phyloP scores from a whole-genome alignment of 2,329 filamentous ascomycete genomes.

The Aspergillus thermomutatus region DNA sequence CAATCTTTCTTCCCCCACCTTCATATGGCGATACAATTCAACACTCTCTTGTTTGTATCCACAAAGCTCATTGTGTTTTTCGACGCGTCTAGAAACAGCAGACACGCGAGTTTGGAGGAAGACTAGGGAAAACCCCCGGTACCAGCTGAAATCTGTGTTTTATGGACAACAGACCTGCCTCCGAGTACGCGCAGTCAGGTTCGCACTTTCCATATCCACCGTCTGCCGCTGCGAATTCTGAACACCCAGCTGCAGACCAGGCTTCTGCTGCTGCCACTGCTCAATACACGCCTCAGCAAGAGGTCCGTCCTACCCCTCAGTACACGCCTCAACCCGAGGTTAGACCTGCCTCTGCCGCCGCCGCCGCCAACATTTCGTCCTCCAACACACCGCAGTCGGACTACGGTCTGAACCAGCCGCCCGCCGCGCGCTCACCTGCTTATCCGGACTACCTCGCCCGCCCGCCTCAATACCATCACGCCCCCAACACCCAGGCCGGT shows the following conservation, averaged over 20 bases:
- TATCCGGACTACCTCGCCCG: constrained; percentile 87
- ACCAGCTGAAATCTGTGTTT: constrained; percentile 33
- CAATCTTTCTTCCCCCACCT: constrained; percentile 11
- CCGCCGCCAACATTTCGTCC: constrained; percentile 62
- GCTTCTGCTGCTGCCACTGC: constrained; percentile 68
- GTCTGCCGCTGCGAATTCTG: constrained; percentile 66
- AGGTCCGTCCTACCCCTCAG: constrained; percentile 51
- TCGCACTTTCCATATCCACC: constrained; percentile 62
- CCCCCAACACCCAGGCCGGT: constrained; percentile 66
- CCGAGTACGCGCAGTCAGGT: constrained; percentile 85
- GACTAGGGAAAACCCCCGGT: constrained; percentile 17
- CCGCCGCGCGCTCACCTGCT: constrained; percentile 72
- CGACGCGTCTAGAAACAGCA: constrained; percentile 31
- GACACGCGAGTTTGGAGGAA: constrained; percentile 24
- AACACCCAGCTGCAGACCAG: constrained; percentile 84
- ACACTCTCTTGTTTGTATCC: constrained; percentile 13
- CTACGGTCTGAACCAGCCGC: constrained; percentile 74
- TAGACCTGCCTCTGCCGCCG: constrained; percentile 45
- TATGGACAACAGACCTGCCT: constrained; percentile 61
- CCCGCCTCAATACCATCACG: constrained; percentile 67
- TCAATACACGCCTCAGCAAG: constrained; percentile 40
- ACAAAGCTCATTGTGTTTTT: constrained; percentile 28
- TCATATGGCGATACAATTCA: constrained; percentile 9
- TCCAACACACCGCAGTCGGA: constrained; percentile 84
- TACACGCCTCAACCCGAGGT: constrained; percentile 81